phyloP scores from a whole-genome alignment of 805 yeast genomes.

The Kodamaea restingae region DNA sequence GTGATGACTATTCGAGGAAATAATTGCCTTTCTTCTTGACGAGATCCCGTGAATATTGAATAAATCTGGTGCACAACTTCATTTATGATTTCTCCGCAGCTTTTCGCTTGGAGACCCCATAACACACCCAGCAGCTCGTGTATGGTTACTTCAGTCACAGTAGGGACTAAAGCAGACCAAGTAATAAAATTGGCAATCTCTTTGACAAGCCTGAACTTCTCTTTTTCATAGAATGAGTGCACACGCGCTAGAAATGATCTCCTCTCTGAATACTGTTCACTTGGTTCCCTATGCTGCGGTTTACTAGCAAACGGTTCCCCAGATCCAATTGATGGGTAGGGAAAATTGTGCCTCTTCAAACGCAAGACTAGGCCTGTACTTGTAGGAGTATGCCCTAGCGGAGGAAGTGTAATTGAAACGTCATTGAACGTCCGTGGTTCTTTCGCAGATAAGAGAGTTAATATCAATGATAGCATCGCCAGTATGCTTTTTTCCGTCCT shows the following conservation, averaged over 20 bases:
- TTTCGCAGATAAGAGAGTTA: background rate
- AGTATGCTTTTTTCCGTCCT: too few species aligned
- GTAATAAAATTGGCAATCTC: constrained; percentile 4
- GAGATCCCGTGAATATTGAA: background rate
- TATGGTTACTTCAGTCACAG: constrained; percentile 15
- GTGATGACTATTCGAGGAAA: background rate
- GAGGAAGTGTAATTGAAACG: background rate
- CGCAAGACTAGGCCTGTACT: background rate
- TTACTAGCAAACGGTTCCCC: too few species aligned
- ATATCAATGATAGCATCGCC: background rate
- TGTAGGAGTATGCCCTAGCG: background rate
- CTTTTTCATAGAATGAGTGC: background rate
- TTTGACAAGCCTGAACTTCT: background rate
- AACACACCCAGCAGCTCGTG: constrained; percentile 21
- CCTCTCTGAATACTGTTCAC: background rate
- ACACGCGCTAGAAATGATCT: background rate
- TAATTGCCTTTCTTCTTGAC: background rate
- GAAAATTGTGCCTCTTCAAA: background rate
- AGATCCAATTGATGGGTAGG: background rate
- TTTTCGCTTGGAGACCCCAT: constrained; percentile 13
- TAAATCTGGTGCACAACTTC: background rate
- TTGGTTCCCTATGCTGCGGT: background rate
- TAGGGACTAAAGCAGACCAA: constrained; percentile 25
- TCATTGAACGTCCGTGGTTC: background rate
- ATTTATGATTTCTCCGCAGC: background rate